Evolutionary conservation across 345 rosid species (phyloP).

Genomic region (Lumnitzera racemosa): DNA sequence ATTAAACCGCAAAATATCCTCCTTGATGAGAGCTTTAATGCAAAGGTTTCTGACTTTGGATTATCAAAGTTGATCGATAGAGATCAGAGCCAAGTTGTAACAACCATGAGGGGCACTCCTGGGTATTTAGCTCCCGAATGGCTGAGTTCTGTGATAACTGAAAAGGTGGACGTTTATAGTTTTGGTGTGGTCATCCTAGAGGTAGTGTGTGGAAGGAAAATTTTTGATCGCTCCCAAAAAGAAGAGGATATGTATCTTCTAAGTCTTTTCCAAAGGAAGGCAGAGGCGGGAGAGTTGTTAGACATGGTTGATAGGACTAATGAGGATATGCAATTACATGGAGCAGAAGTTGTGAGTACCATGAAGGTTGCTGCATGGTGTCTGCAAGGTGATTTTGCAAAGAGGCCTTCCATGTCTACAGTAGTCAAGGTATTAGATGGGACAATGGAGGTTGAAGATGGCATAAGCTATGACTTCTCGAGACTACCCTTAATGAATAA

Average conservation of each 20-base stretch:
- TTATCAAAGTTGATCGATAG: slow-evolving; percentile 11
- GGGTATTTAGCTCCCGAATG: slow-evolving; percentile 7
- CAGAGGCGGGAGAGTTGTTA: slow-evolving; percentile 1
- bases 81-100: slow-evolving; percentile 7
- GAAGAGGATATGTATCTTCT: slow-evolving; percentile 12
- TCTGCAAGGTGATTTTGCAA: slow-evolving; percentile 15
- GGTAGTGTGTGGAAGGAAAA: slow-evolving; percentile 10
- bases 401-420: slow-evolving; percentile 5
- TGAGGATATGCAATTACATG: slow-evolving; percentile 16
- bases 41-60: slow-evolving; percentile 16
- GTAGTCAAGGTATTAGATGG: slow-evolving; percentile 17
- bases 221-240: background rate
- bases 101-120: slow-evolving; percentile 11
- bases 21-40: slow-evolving; percentile 9
- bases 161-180: slow-evolving; percentile 13
- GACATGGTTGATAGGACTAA: slow-evolving; percentile 12
- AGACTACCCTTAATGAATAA: too few relatives aligned
- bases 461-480: slow-evolving; percentile 1
- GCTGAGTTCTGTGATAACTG: slow-evolving; percentile 1
- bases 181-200: slow-evolving; percentile 5
- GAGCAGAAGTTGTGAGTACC: slow-evolving; percentile 17
- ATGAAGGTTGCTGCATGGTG: slow-evolving; percentile 31
- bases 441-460: slow-evolving; percentile 2
- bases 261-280: slow-evolving; percentile 6
- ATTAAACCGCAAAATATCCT: slow-evolving; percentile 13